Evolutionary conservation across 805 yeast genomes (phyloP).

Genomic region (Wickerhamiella domercqiae): DNA sequence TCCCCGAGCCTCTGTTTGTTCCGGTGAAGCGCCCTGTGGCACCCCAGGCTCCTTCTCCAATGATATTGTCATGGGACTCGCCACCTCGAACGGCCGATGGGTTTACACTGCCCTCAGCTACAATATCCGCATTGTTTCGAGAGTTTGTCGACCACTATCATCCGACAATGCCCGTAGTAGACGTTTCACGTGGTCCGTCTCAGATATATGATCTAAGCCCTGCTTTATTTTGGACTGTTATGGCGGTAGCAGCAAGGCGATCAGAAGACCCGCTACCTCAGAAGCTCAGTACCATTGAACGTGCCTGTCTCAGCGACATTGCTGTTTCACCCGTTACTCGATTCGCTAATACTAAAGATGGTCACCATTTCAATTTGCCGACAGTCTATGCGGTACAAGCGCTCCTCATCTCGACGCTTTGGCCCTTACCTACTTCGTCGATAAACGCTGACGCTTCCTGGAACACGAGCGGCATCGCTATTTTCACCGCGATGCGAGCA

Average conservation of each 20-base stretch:
- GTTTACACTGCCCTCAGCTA: conserved; percentile 42
- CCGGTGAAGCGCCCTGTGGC: not conserved
- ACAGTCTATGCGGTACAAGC: conserved; percentile 93
- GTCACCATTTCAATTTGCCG: conserved; percentile 72
- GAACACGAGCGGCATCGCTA: conserved; percentile 87
- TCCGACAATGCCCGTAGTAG: conserved; percentile 76
- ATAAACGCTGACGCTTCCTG: conserved; percentile 90
- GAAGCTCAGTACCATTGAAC: conserved; percentile 51
- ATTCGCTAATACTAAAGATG: conserved; percentile 32
- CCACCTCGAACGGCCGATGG: conserved; percentile 53
- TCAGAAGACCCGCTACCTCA: conserved; percentile 27
- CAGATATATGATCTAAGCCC: conserved; percentile 67
- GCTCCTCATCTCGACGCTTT: conserved; percentile 66
- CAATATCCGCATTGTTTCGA: conserved; percentile 44
- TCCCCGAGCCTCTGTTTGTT: conserved; percentile 8
- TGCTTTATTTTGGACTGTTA: conserved; percentile 82
- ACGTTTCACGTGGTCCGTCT: conserved; percentile 69
- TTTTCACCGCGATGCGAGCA: conserved; percentile 81
- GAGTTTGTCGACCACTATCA: conserved; percentile 73
- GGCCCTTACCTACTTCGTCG: conserved; percentile 95
- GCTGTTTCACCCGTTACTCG: conserved; percentile 83
- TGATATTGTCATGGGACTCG: conserved; percentile 25
- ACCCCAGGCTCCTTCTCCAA: not conserved
- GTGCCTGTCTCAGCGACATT: conserved; percentile 67
- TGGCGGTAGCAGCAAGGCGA: conserved; percentile 65